These are phyloP conservation scores for Hibiscus mutabilis DNA, from an alignment of 345 rosid genomes.

Conservation along the genomic window DNA sequence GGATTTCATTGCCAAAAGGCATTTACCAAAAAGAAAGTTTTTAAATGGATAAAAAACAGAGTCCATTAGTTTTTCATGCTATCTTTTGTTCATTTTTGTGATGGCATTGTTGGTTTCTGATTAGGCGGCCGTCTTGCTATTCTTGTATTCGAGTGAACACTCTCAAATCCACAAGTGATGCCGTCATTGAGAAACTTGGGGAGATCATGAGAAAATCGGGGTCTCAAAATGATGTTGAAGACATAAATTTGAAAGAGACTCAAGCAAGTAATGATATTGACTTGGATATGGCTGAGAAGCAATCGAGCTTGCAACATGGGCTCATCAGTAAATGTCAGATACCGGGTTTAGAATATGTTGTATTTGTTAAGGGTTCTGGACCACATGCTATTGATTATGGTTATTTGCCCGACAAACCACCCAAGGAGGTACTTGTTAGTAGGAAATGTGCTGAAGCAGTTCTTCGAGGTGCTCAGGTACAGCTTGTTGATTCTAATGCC, in stretches of 20 bases:
- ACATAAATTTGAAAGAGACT: conserved; percentile 14
- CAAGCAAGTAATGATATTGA: conserved; percentile 15
- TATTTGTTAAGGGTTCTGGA: conserved; percentile 84
- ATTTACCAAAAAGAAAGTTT: background rate
- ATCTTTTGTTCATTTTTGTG: background rate
- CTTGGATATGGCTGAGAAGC: conserved; percentile 3
- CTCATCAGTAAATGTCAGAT: conserved; percentile 52
- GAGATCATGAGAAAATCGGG: conserved; percentile 31
- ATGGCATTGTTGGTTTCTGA: background rate
- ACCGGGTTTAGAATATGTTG: conserved; percentile 75
- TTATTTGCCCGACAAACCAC: conserved; percentile 39
- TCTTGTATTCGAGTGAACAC: conserved; percentile 87
- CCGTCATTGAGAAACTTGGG: conserved; percentile 58
- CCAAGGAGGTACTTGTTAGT: conserved; percentile 91
- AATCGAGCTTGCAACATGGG: conserved; percentile 19
- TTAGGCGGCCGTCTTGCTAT: conserved; percentile 78
- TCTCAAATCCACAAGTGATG: conserved; percentile 57
- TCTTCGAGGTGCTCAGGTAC: conserved; percentile 98
- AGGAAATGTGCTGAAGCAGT: conserved; percentile 98
- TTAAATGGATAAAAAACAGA: background rate
- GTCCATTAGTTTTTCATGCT: background rate
- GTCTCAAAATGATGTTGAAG: conserved; percentile 20
- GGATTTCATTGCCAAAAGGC: background rate
- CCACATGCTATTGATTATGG: conserved; percentile 70
- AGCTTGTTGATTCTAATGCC: background rate